A percentile compares a stretch with the other conserved stretches of the same genome.
phyloP scores from a whole-genome alignment of 352 stramenopile genomes.

The Phytophthora chlamydospora region DNA sequence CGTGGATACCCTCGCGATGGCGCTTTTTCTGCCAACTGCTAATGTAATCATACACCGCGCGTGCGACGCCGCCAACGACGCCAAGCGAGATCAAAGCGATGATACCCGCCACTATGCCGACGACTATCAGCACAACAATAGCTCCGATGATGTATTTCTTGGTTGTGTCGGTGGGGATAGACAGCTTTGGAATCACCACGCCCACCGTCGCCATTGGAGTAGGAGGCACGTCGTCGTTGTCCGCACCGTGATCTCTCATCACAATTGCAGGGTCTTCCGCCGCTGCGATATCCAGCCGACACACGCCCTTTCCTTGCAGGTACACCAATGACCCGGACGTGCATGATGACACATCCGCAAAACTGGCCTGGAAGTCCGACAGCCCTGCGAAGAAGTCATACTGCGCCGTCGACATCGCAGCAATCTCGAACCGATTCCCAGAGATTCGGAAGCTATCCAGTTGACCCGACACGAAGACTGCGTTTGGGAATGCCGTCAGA shows the following conservation, averaged over 20 bases:
- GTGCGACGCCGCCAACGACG: constrained; percentile 41
- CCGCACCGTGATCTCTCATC: constrained; percentile 25
- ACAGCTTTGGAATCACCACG: constrained; percentile 44
- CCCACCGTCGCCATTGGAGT: constrained; percentile 41
- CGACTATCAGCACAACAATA: constrained; percentile 46
- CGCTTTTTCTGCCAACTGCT: constrained; percentile 39
- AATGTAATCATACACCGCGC: constrained; percentile 53
- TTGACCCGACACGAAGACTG: constrained; percentile 52
- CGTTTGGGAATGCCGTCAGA: constrained; percentile 48
- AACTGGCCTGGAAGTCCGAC: constrained; percentile 55
- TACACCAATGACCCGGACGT: constrained; percentile 51
- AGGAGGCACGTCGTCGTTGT: constrained; percentile 14
- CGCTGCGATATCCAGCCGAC: constrained; percentile 45
- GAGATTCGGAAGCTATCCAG: constrained; percentile 56
- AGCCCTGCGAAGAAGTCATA: constrained; percentile 77
- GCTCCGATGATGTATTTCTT: constrained; percentile 60
- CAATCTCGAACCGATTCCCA: constrained; percentile 63
- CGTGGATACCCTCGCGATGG: constrained; percentile 61
- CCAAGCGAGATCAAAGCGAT: constrained; percentile 40
- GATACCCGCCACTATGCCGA: constrained; percentile 31
- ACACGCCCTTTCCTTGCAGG: constrained; percentile 64
- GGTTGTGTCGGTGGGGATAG: constrained; percentile 29
- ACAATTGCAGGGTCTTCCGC: constrained; percentile 42
- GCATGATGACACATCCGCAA: constrained; percentile 59
- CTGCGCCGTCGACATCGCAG: constrained; percentile 51